These are phyloP conservation scores for Epipyxis sp. DNA, from an alignment of 108 stramenopile species.

Conservation along the genomic window DNA sequence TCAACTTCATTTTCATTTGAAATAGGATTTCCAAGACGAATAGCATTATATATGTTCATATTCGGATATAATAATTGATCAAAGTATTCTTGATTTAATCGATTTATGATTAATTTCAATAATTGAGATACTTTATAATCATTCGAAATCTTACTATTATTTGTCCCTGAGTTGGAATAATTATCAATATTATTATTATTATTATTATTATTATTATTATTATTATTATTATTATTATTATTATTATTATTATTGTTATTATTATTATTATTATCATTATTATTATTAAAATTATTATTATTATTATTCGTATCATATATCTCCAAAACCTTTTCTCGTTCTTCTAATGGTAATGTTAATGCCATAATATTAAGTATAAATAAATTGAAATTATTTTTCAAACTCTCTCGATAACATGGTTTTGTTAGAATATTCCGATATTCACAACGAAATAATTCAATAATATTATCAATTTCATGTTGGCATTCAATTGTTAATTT, in stretches of 20 bases:
- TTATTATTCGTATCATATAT: too few relatives aligned
- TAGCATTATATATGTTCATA: neutral
- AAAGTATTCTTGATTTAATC: slow-evolving; percentile 21
- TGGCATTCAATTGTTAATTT: neutral
- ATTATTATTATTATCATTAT: too few relatives aligned
- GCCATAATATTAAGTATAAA: neutral
- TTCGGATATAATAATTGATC: neutral
- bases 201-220: too few relatives aligned
- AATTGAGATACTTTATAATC: neutral
- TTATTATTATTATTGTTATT: too few relatives aligned
- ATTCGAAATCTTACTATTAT: too few relatives aligned
- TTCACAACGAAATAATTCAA: neutral
- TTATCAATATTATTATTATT: too few relatives aligned
- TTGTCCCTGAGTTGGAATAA: too few relatives aligned
- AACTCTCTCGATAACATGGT: neutral
- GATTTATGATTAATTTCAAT: neutral
- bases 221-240: too few relatives aligned
- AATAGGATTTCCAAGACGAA: neutral
- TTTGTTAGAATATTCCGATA: neutral
- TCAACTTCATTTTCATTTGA: neutral
- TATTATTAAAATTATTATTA: too few relatives aligned
- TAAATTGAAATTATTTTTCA: neutral
- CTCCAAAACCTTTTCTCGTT: neutral
- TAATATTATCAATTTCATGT: neutral
- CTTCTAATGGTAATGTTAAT: neutral